A percentile compares a stretch with the other conserved stretches of the same genome.
Conservation (phyloP, 2,329 filamentous ascomycete genomes). For the Spiromastix sp. region DNA sequence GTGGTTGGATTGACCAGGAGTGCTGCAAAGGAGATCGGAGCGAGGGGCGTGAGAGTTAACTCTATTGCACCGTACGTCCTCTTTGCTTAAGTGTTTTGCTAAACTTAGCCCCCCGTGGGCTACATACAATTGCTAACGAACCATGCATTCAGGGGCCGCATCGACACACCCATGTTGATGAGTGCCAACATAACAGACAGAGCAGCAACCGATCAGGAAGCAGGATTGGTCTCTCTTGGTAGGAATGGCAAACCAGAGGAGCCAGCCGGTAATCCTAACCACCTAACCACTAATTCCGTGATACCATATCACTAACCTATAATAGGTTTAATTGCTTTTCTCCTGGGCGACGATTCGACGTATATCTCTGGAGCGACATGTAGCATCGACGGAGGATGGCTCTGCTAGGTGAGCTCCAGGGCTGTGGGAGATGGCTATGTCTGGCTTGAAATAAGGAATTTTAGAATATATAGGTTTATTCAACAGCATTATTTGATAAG, state of each 20-base stretch:
- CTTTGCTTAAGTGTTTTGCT: background rate
- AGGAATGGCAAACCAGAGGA: background rate
- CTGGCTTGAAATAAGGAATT: too few species aligned
- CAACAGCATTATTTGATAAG: too few species aligned
- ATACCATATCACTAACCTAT: too few species aligned
- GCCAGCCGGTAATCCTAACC: too few species aligned
- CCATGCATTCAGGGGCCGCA: background rate
- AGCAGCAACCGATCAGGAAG: background rate
- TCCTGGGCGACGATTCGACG: background rate
- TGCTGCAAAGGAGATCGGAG: slow-evolving; percentile 22
- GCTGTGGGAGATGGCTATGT: too few species aligned
- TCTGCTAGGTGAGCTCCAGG: too few species aligned
- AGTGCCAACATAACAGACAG: background rate
- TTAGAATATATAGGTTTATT: too few species aligned
- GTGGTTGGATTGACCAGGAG: slow-evolving; percentile 35
- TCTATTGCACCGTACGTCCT: background rate
- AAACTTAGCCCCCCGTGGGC: too few species aligned
- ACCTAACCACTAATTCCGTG: too few species aligned
- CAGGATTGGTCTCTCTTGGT: background rate
- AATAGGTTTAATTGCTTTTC: background rate
- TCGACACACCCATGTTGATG: background rate
- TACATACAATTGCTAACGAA: background rate
- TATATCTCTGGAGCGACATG: background rate
- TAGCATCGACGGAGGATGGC: background rate
- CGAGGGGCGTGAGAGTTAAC: background rate